Conservation (phyloP, 208 protist genomes). For the Tritrichomonas foetus region DNA sequence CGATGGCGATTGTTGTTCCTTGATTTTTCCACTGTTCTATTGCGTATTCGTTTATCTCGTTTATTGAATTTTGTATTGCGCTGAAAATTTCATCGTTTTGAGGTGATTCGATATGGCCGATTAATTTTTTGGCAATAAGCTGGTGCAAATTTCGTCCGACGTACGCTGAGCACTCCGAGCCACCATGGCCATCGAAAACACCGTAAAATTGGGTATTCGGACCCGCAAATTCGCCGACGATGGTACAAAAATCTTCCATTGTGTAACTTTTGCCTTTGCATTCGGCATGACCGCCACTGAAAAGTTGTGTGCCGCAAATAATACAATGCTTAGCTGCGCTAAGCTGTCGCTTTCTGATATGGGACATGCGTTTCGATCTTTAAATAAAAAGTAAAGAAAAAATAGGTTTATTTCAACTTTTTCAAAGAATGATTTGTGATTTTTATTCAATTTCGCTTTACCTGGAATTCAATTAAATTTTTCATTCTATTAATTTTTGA, state of each 20-base stretch:
- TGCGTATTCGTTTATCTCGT: not conserved
- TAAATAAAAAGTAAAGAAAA: too few relatives aligned
- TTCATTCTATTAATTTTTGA: too few relatives aligned
- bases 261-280: not conserved
- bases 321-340: too few relatives aligned
- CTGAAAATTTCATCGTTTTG: not conserved
- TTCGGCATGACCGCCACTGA: not conserved
- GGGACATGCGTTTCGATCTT: too few relatives aligned
- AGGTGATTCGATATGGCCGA: too few relatives aligned
- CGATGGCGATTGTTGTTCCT: not conserved
- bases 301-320: too few relatives aligned
- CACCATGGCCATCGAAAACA: not conserved
- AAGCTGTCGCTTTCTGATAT: too few relatives aligned
- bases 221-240: not conserved
- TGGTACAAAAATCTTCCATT: not conserved
- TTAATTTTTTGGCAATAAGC: not conserved
- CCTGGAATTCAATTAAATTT: too few relatives aligned
- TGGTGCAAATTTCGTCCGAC: not conserved
- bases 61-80: not conserved
- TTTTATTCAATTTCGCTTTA: too few relatives aligned
- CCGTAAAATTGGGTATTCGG: not conserved
- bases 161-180: not conserved
- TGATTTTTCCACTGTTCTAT: not conserved
- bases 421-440: too few relatives aligned
- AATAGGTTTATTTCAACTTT: too few relatives aligned